Conservation (phyloP, 2,329 filamentous ascomycete species). For the Sclerotinia subarctica region DNA sequence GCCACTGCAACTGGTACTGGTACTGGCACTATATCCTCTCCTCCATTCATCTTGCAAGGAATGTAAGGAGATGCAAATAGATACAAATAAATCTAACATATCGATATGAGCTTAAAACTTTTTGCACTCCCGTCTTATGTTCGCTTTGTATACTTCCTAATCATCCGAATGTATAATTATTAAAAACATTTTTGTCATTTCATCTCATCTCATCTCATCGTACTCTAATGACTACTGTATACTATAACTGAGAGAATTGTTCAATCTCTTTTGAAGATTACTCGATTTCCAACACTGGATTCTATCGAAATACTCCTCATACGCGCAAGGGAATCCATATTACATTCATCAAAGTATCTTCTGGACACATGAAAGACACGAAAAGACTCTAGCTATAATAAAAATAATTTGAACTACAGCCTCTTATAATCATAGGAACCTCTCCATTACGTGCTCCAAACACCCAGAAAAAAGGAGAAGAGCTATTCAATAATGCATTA, state of each 20-base stretch:
- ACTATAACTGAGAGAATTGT: no score
- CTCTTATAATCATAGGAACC: neutral
- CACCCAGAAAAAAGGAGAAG: neutral
- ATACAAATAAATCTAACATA: neutral
- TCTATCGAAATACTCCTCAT: neutral
- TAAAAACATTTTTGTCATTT: no score
- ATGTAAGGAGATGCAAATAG: neutral
- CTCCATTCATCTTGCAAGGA: neutral
- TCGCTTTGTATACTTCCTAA: fast-evolving
- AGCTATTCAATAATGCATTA: conserved; percentile 9
- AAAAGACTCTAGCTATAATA: neutral
- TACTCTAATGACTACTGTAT: no score
- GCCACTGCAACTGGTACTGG: neutral
- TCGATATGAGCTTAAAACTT: neutral
- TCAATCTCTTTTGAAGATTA: no score
- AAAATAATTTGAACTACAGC: neutral
- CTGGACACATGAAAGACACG: neutral
- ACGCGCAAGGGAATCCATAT: neutral
- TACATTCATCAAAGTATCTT: no score
- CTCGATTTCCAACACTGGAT: no score
- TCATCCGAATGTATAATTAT: no score
- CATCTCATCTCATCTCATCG: no score
- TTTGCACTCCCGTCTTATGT: fast-evolving
- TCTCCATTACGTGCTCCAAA: neutral
- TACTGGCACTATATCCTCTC: neutral